Conservation (phyloP, 257 asterid genomes). For the Fraxinus americana region DNA sequence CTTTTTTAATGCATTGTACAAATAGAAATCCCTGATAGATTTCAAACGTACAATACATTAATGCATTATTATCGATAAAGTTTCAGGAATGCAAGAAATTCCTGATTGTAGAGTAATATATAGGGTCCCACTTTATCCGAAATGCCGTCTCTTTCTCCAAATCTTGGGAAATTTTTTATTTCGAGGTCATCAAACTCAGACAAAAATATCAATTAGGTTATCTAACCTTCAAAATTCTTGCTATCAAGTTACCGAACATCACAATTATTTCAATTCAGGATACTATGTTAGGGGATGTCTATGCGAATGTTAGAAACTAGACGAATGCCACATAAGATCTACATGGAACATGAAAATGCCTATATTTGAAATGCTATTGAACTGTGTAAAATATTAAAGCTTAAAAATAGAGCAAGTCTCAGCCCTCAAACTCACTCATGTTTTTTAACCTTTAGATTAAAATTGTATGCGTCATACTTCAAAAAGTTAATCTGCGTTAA, state of each 20-base stretch:
- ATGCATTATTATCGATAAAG: background rate
- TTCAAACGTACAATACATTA: background rate
- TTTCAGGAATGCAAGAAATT: too few relatives aligned
- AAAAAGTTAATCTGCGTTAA: background rate
- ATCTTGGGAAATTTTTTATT: background rate
- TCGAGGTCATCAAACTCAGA: background rate
- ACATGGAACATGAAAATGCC: too few relatives aligned
- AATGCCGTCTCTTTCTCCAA: constrained; percentile 32
- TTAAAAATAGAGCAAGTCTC: too few relatives aligned
- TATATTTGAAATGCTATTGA: too few relatives aligned
- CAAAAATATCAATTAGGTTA: background rate
- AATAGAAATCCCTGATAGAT: background rate
- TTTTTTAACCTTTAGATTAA: too few relatives aligned
- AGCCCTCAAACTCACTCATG: too few relatives aligned
- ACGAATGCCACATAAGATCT: too few relatives aligned
- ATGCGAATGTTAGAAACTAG: background rate
- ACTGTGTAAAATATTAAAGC: too few relatives aligned
- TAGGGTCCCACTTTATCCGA: constrained; percentile 3
- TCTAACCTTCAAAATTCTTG: background rate
- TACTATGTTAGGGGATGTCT: background rate
- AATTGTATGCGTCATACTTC: too few relatives aligned
- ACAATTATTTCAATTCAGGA: background rate
- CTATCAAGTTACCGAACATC: background rate
- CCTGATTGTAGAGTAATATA: background rate
- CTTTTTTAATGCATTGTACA: background rate